Conservation (phyloP, 2,329 filamentous ascomycete species). For the Blastomyces emzantsi region DNA sequence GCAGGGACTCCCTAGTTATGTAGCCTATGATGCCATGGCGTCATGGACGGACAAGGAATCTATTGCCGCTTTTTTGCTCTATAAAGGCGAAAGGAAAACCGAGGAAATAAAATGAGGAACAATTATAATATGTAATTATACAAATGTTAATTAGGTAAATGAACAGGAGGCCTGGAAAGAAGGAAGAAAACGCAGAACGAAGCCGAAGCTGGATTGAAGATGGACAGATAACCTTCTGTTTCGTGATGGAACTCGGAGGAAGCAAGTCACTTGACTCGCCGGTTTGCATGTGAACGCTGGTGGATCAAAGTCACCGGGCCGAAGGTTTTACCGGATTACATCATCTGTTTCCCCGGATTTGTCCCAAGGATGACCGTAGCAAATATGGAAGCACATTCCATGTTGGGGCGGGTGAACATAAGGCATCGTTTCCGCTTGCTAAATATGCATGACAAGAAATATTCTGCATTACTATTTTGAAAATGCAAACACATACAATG, state of each 20-base stretch:
- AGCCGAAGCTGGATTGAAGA: not conserved
- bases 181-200: not conserved
- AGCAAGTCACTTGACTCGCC: slow-evolving; percentile 7
- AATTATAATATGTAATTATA: not conserved
- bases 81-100: not conserved
- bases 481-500: not conserved
- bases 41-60: not conserved
- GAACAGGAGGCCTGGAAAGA: not conserved
- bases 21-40: not conserved
- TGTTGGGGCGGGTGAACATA: not conserved
- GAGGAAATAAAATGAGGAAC: not conserved
- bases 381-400: not conserved
- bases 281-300: slow-evolving; percentile 6
- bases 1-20: not conserved
- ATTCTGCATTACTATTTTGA: not conserved
- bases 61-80: not conserved
- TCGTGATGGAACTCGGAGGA: not conserved
- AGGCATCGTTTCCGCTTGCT: not conserved
- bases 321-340: not conserved
- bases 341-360: not conserved
- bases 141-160: not conserved
- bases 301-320: not conserved
- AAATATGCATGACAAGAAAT: not conserved
- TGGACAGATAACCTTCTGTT: not conserved
- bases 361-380: too few relatives aligned